A percentile compares a stretch with the other conserved stretches of the same genome.
phyloP scores from a whole-genome alignment of 2,329 filamentous ascomycete species.

The Calonectria crousiana region DNA sequence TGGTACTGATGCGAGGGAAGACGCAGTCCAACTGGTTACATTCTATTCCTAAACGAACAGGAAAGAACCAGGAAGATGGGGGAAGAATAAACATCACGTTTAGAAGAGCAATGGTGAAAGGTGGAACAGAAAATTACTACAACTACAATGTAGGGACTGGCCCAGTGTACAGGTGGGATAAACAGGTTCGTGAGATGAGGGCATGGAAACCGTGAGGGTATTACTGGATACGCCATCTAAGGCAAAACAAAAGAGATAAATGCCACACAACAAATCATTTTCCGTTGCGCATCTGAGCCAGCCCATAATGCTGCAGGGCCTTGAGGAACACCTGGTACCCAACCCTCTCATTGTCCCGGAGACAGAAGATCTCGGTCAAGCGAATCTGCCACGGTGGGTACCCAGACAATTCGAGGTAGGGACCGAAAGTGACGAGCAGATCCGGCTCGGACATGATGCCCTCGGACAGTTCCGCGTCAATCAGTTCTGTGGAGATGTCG shows the following conservation, averaged over 20 bases:
- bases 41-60: constrained; percentile 80
- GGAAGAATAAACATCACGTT: constrained; percentile 85
- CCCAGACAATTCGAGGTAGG: constrained; percentile 84
- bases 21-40: constrained; percentile 86
- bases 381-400: constrained; percentile 98
- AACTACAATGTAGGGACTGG: constrained; percentile 84
- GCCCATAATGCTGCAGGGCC: constrained; percentile 85
- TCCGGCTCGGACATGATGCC: constrained; percentile 90
- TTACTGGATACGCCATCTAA: constrained; percentile 27
- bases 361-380: constrained; percentile 91
- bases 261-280: constrained; percentile 55
- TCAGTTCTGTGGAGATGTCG: constrained; percentile 87
- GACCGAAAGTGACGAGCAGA: constrained; percentile 87
- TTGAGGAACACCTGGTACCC: constrained; percentile 95
- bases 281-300: constrained; percentile 90
- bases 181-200: constrained; percentile 62
- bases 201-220: constrained; percentile 49
- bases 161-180: constrained; percentile 76
- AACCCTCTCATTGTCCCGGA: constrained; percentile 82
- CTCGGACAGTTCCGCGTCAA: constrained; percentile 87
- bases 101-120: constrained; percentile 76
- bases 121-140: constrained; percentile 86
- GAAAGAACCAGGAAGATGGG: constrained; percentile 71
- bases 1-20: constrained; percentile 81
- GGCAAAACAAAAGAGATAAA: constrained; percentile 15